Evolutionary conservation across 495 filamentous ascomycete genomes (phyloP), one percentile per base, ranked within the genome.

Genomic region (Evernia prunastri): DNA sequence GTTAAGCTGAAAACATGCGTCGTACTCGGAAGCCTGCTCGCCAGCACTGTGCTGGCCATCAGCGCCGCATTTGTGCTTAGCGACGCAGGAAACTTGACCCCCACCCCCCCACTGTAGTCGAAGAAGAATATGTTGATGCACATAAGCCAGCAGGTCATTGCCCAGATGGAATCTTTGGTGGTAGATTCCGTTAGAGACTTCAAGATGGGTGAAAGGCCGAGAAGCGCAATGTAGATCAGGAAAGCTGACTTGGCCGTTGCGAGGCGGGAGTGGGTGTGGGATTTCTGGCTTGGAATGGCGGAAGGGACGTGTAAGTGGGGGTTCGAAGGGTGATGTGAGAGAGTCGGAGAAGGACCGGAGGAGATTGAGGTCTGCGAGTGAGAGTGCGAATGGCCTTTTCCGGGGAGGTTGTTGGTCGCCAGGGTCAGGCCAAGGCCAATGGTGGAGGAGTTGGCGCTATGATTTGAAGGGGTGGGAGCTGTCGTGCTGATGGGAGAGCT

Each of bases 111-210:
- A 33, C 91, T 88, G 70, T 97, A 97, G 77, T 98, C 94, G 72
- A 97, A 96, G 72, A 94, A 96, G 74, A 96, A 91, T 68, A 97
- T 89, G 75, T 98, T 97, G 76, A 96, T 92, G 63, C 89, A 83
- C 71, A 98, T 83, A 56, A 98, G 80, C 87, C 90, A 95, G 74
- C 87, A 90, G 67, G 89, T 91, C 79, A 98, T 87, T 20, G 94
- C 90, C 95, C 95, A 98, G 67, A 98, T 97, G 31, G 87, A 91
- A 78, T 98, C 94, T 37, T 80, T 86, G 25, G 89, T 89, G 7
- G 92, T 96, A 8, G 92, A 96, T 42, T 86, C 86, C 1, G 94
- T 97, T 18, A 98, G 82, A 6, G 91, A 96, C 74, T 96, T 96
- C 42, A 97, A 80, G 66, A 98, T 97, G 0, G 94, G 94, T 33